phyloP scores from a whole-genome alignment of 2,329 filamentous ascomycete genomes.

The Fusarium heterosporum region DNA sequence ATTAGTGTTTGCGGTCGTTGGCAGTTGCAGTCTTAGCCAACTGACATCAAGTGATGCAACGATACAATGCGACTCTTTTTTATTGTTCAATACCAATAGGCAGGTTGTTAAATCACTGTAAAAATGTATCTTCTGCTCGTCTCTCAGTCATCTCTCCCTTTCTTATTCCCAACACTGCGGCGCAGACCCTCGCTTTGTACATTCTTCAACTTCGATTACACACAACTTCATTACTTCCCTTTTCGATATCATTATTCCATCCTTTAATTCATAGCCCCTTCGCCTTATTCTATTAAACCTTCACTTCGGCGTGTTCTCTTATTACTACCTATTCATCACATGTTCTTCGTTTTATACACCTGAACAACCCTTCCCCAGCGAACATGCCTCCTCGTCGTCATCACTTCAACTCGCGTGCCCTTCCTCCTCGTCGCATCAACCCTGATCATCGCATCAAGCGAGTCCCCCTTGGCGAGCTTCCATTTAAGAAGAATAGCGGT shows the following conservation, averaged over 20 bases:
- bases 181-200: not conserved
- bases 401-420: not conserved
- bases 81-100: not conserved
- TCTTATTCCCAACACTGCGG: not conserved
- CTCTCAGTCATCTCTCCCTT: not conserved
- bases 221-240: not conserved
- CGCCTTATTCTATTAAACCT: not conserved
- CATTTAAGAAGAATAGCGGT: slow-evolving; percentile 39
- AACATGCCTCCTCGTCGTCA: slow-evolving; percentile 34
- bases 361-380: not conserved
- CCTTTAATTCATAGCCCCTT: not conserved
- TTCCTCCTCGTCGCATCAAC: slow-evolving; percentile 4
- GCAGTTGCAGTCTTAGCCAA: slow-evolving; percentile 6
- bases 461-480: slow-evolving; percentile 46
- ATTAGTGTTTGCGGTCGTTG: slow-evolving; percentile 15
- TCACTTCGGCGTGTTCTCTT: not conserved
- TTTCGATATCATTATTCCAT: not conserved
- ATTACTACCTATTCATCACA: not conserved
- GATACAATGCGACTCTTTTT: not conserved
- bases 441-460: slow-evolving; percentile 35
- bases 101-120: not conserved
- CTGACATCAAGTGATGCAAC: slow-evolving; percentile 25
- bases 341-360: not conserved
- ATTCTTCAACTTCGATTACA: not conserved
- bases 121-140: not conserved